phyloP scores from a whole-genome alignment of 805 yeast genomes.

The Myxozyma monticola region DNA sequence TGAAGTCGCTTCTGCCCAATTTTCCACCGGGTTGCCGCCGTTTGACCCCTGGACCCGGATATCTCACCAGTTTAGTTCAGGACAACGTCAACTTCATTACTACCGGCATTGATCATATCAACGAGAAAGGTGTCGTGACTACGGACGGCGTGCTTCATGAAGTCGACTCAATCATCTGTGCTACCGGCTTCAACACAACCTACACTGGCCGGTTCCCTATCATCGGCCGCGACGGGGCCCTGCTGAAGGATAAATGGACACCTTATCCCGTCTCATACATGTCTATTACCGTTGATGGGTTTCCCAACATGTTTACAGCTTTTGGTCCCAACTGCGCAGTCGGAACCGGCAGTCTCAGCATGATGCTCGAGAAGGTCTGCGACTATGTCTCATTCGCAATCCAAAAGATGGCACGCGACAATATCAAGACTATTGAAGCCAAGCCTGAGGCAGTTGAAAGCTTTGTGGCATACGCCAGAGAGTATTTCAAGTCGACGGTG shows the following conservation, averaged over 20 bases:
- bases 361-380: constrained; percentile 17
- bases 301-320: constrained; percentile 26
- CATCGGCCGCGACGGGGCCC: constrained; percentile 18
- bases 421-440: constrained; percentile 13
- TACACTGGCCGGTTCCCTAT: constrained; percentile 29
- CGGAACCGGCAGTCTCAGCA: constrained; percentile 16
- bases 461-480: constrained; percentile 9
- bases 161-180: constrained; percentile 29
- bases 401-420: constrained; percentile 17
- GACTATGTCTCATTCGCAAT: constrained; percentile 16
- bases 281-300: constrained; percentile 24
- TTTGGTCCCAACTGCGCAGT: constrained; percentile 26
- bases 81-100: constrained; percentile 24
- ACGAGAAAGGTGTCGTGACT: constrained; percentile 25
- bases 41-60: constrained; percentile 32
- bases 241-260: constrained; percentile 24
- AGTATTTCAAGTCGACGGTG: constrained; percentile 14
- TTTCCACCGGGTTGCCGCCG: constrained; percentile 32
- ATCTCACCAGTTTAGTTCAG: constrained; percentile 22
- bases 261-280: constrained; percentile 22
- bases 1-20: constrained; percentile 22
- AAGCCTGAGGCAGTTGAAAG: constrained; percentile 12
- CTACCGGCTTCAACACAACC: constrained; percentile 30
- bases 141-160: constrained; percentile 17
- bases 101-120: constrained; percentile 21